Evolutionary conservation across 495 filamentous ascomycete species (phyloP).

Genomic region (Podospora pseudopauciseta): DNA sequence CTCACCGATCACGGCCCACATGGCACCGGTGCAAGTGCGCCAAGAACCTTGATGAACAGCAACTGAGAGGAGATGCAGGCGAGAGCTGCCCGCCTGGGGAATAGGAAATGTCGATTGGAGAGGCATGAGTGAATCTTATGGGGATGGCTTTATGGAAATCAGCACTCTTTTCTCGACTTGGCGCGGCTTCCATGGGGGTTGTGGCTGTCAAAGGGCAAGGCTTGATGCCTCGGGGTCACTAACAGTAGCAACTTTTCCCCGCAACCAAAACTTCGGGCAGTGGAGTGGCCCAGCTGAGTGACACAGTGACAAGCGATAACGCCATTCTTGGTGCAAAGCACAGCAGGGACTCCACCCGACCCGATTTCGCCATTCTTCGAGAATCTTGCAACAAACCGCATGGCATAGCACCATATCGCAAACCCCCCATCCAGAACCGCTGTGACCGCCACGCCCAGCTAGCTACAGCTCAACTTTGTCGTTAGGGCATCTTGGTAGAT

Average conservation of each 20-base stretch:
- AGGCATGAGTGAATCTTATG: not conserved
- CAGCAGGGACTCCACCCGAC: slow-evolving; percentile 26
- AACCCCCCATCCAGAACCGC: not conserved
- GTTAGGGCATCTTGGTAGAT: slow-evolving; percentile 4
- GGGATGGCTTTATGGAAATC: not conserved
- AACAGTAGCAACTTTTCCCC: slow-evolving; percentile 22
- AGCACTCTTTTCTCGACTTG: not conserved
- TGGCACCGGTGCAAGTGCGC: not conserved
- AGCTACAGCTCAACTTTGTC: slow-evolving; percentile 15
- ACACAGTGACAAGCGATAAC: slow-evolving; percentile 27
- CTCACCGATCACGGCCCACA: slow-evolving; percentile 6
- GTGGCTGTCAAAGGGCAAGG: not conserved
- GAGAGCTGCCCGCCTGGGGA: not conserved
- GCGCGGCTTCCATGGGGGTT: not conserved
- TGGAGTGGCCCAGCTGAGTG: slow-evolving; percentile 18
- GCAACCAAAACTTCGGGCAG: slow-evolving; percentile 16
- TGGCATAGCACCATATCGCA: not conserved
- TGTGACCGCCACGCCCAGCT: slow-evolving; percentile 7
- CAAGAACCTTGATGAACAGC: slow-evolving; percentile 9
- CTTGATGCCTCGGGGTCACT: not conserved
- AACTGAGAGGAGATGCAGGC: not conserved
- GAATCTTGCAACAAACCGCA: slow-evolving; percentile 23
- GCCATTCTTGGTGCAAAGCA: slow-evolving; percentile 36
- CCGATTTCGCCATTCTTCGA: slow-evolving; percentile 34
- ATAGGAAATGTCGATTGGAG: not conserved